A percentile compares a stretch with the other conserved stretches of the same genome.
Evolutionary conservation across 192 early-diverging fungal species (phyloP).

Genomic region (Gigaspora rosea): DNA sequence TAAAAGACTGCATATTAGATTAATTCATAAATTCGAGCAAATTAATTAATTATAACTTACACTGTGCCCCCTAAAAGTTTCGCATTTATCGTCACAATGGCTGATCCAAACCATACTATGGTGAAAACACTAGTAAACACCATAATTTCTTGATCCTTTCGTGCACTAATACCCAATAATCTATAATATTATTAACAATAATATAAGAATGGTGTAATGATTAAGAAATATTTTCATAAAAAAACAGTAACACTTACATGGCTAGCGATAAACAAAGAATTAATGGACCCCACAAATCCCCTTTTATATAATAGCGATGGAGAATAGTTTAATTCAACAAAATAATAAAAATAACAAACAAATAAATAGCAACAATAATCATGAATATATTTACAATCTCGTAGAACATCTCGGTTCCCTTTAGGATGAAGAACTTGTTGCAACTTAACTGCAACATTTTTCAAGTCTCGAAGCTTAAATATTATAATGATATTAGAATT

Average conservation of each 20-base stretch:
- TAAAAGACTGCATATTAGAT: too few species aligned
- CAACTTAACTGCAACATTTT: conserved; percentile 71
- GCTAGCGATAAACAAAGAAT: conserved; percentile 91
- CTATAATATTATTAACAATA: too few species aligned
- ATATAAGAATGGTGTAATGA: too few species aligned
- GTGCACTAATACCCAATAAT: too few species aligned
- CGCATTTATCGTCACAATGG: conserved; percentile 93
- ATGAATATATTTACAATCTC: conserved; percentile 65
- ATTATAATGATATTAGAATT: neutral
- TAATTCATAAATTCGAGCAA: neutral
- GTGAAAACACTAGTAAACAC: conserved; percentile 94
- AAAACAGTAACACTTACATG: conserved; percentile 55
- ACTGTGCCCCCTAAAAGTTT: conserved; percentile 92
- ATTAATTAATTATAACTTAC: conserved; percentile 48
- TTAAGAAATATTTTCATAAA: too few species aligned
- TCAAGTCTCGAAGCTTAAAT: conserved; percentile 69
- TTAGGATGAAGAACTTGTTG: conserved; percentile 73
- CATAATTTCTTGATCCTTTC: conserved; percentile 69
- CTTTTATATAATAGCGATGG: conserved; percentile 44
- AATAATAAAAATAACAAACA: conserved; percentile 34
- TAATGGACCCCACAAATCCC: conserved; percentile 97
- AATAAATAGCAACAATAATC: conserved; percentile 36
- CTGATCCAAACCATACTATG: conserved; percentile 93
- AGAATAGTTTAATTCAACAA: too few species aligned
- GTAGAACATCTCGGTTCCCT: conserved; percentile 62